Conservation (phyloP, 2,329 filamentous ascomycete genomes). For the Pseudonectria buxi region DNA sequence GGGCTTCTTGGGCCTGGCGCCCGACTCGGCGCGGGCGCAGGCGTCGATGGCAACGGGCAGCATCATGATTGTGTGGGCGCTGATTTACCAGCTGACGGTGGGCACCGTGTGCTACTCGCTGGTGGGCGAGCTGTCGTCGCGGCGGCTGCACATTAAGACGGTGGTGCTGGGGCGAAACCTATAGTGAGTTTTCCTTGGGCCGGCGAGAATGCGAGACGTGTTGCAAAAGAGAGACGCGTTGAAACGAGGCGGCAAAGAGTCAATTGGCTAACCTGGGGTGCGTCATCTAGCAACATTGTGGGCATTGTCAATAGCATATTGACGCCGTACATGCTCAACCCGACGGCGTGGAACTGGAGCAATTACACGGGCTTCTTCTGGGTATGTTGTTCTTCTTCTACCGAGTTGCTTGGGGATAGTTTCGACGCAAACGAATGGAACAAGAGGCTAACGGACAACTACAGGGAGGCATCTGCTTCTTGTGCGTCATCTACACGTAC, state of each 20-base stretch:
- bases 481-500: slow-evolving; percentile 69
- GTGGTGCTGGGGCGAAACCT: slow-evolving; percentile 78
- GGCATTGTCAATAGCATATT: slow-evolving; percentile 75
- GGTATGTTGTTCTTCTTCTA: slow-evolving; percentile 35
- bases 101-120: slow-evolving; percentile 87
- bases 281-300: slow-evolving; percentile 59
- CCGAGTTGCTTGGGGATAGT: no score
- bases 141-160: slow-evolving; percentile 83
- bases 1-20: slow-evolving; percentile 74
- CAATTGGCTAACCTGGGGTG: neutral
- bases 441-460: slow-evolving; percentile 10
- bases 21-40: slow-evolving; percentile 48
- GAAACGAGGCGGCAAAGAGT: neutral
- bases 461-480: slow-evolving; percentile 66
- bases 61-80: slow-evolving; percentile 77
- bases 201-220: neutral
- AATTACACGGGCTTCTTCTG: slow-evolving; percentile 88
- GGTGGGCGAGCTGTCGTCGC: slow-evolving; percentile 76
- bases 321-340: slow-evolving; percentile 91
- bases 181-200: slow-evolving; percentile 42
- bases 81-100: slow-evolving; percentile 80
- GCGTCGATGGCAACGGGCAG: slow-evolving; percentile 72
- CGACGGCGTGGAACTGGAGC: slow-evolving; percentile 77
- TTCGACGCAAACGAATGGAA: no score
- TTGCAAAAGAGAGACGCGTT: no score